Conservation (phyloP, 108 stramenopile genomes). For the Skeletonema costatum region DNA sequence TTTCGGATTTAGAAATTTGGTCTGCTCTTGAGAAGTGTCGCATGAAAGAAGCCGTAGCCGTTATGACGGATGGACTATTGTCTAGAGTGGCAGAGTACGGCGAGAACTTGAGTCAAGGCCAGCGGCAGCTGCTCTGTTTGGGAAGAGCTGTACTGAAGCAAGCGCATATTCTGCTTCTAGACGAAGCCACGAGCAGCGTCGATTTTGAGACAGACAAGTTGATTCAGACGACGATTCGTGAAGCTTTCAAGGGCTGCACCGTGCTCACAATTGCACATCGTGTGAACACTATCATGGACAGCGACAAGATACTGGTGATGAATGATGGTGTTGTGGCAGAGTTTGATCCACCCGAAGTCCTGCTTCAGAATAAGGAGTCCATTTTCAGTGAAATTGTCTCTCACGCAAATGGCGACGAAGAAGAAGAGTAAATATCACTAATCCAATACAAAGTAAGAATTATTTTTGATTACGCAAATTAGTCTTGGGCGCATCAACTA, state of each 20-base stretch:
- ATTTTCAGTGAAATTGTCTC: constrained; percentile 83
- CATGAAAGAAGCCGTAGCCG: constrained; percentile 65
- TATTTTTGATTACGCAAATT: constrained; percentile 34
- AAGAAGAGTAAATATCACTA: not conserved
- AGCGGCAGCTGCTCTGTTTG: constrained; percentile 92
- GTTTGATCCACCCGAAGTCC: constrained; percentile 82
- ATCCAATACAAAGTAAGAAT: not conserved
- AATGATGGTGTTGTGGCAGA: constrained; percentile 87
- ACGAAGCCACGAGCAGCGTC: constrained; percentile 90
- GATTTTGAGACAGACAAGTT: constrained; percentile 88
- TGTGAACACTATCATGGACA: constrained; percentile 94
- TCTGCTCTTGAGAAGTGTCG: constrained; percentile 73
- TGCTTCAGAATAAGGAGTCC: constrained; percentile 70
- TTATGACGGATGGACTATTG: constrained; percentile 64
- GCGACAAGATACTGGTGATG: constrained; percentile 92
- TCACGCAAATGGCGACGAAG: constrained; percentile 53
- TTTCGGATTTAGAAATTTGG: constrained; percentile 67
- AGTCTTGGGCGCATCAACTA: constrained; percentile 61
- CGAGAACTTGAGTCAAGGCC: constrained; percentile 89
- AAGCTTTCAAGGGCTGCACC: constrained; percentile 72
- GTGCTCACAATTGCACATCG: constrained; percentile 94
- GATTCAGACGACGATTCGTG: constrained; percentile 81
- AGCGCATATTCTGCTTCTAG: constrained; percentile 77
- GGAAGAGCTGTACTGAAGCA: constrained; percentile 89
- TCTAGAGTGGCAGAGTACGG: constrained; percentile 90